phyloP scores from a whole-genome alignment of 2,329 filamentous ascomycete species.

The Falciphora oryzae region DNA sequence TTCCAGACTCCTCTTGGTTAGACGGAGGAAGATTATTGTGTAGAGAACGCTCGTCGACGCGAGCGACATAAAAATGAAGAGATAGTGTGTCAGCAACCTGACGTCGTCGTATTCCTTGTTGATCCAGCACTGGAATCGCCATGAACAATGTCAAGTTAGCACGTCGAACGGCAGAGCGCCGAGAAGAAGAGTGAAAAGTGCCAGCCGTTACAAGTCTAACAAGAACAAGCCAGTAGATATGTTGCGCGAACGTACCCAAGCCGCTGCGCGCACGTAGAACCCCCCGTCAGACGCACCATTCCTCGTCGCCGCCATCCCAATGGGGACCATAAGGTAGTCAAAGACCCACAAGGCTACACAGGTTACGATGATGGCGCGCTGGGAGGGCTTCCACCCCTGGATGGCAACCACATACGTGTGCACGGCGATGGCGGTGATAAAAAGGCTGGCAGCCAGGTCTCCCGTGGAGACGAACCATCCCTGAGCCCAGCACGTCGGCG shows the following conservation, averaged over 20 bases:
- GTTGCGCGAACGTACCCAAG: conserved; percentile 36
- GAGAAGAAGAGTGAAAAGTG: too few relatives aligned
- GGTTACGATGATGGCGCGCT: conserved; percentile 34
- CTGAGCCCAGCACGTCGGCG: conserved; percentile 44
- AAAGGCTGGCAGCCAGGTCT: conserved; percentile 51
- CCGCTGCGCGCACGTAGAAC: conserved; percentile 47
- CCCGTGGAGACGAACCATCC: conserved; percentile 54
- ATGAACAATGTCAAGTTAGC: neutral
- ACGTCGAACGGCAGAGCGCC: neutral
- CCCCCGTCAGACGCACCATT: conserved; percentile 23
- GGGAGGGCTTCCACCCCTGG: conserved; percentile 39
- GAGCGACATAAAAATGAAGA: conserved; percentile 51
- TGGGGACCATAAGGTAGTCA: conserved; percentile 38
- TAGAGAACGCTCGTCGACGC: conserved; percentile 30
- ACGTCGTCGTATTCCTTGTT: conserved; percentile 43
- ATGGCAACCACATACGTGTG: conserved; percentile 53
- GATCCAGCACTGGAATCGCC: conserved; percentile 52
- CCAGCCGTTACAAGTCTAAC: neutral
- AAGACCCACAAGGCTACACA: conserved; percentile 44
- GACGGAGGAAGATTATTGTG: conserved; percentile 28
- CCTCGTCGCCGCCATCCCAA: conserved; percentile 26
- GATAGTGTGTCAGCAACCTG: conserved; percentile 54
- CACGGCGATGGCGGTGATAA: conserved; percentile 50
- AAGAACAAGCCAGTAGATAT: neutral
- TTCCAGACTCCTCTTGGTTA: conserved; percentile 20